Conservation (phyloP, 1,284 basidiomycete genomes). For the Heliocybe sulcata region DNA sequence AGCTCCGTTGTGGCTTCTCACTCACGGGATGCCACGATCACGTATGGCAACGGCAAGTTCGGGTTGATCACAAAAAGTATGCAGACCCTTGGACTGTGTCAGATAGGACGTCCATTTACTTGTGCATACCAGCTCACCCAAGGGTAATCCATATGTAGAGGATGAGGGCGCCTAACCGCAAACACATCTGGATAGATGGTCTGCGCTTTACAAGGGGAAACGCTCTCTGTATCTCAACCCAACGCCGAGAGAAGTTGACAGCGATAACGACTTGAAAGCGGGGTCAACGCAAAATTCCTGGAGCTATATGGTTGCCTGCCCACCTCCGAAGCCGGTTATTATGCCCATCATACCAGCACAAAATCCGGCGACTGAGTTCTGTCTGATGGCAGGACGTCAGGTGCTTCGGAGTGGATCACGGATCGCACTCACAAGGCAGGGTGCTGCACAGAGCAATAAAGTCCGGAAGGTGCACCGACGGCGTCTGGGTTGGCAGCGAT, state of each 20-base stretch:
- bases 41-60: conserved; percentile 30
- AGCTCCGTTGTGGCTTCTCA: conserved; percentile 3
- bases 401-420: background rate
- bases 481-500: conserved; percentile 22
- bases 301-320: background rate
- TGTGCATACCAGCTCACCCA: conserved; percentile 24
- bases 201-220: conserved; percentile 33
- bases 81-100: conserved; percentile 24
- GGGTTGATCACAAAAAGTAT: conserved; percentile 30
- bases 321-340: conserved; percentile 40
- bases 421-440: conserved; percentile 28
- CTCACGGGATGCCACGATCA: conserved; percentile 45
- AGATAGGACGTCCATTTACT: conserved; percentile 8
- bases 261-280: conserved; percentile 25
- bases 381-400: conserved; percentile 13
- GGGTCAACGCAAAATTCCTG: conserved; percentile 4
- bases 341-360: conserved; percentile 31
- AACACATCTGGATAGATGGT: conserved; percentile 13
- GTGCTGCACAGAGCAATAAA: conserved; percentile 38
- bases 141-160: conserved; percentile 33
- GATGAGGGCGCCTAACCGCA: conserved; percentile 35
- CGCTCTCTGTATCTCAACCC: conserved; percentile 25
- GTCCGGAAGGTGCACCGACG: conserved; percentile 30
- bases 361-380: conserved; percentile 35
- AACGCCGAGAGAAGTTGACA: conserved; percentile 25